A percentile compares a stretch with the other conserved stretches of the same genome.
These are phyloP conservation scores for Solanum paucissectum DNA, from an alignment of 257 asterid species.

Conservation along the genomic window DNA sequence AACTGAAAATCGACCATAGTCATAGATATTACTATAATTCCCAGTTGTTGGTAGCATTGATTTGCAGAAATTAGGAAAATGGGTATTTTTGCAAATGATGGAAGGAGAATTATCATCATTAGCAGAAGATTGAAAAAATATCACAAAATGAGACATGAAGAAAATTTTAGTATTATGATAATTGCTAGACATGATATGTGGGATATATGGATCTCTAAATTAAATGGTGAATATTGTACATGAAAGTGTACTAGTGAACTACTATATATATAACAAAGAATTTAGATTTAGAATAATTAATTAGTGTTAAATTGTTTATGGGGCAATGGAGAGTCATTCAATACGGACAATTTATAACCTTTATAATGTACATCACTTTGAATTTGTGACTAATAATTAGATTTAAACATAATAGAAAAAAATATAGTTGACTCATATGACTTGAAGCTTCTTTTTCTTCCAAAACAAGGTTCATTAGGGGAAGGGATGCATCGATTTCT, in stretches of 20 bases:
- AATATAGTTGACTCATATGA: background rate
- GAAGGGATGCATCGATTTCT: background rate
- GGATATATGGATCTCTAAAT: background rate
- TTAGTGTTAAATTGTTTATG: background rate
- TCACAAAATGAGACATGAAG: background rate
- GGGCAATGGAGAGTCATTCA: background rate
- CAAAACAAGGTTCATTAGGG: background rate
- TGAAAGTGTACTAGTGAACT: background rate
- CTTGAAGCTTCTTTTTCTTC: background rate
- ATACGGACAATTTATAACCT: no score
- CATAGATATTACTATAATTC: conserved; percentile 1
- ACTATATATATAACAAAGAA: background rate
- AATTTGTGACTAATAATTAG: background rate
- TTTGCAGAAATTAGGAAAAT: conserved; percentile 7
- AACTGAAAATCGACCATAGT: background rate
- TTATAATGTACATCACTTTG: background rate
- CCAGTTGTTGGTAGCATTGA: background rate
- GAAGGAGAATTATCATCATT: background rate
- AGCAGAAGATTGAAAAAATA: background rate
- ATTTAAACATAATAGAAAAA: background rate
- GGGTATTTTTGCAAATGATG: conserved; percentile 12
- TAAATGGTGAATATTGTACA: background rate
- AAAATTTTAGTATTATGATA: background rate
- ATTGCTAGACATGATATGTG: background rate
- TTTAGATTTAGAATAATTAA: background rate